phyloP scores from a whole-genome alignment of 139 green algal species.

The Desmodesmus armatus region DNA sequence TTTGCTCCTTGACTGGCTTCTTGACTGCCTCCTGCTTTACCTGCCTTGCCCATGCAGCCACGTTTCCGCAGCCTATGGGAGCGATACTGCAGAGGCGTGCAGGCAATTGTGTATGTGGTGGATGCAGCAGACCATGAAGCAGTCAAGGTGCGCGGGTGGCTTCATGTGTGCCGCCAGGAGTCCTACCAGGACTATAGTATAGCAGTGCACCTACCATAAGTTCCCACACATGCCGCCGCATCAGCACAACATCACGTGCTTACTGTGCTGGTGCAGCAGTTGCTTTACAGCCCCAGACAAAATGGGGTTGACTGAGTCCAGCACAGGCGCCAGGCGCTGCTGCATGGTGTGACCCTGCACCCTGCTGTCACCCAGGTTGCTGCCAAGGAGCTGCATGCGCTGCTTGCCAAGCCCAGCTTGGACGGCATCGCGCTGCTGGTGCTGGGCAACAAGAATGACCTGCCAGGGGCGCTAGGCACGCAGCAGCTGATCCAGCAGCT shows the following conservation, averaged over 20 bases:
- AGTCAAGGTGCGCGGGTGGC: conserved; percentile 70
- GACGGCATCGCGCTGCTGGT: conserved; percentile 94
- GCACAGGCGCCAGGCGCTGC: no score
- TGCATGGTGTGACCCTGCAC: background rate
- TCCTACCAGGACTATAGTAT: no score
- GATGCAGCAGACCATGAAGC: conserved; percentile 91
- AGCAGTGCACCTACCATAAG: no score
- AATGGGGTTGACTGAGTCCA: no score
- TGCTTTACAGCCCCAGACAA: no score
- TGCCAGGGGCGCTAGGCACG: conserved; percentile 81
- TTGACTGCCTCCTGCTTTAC: background rate
- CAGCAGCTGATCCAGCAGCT: conserved; percentile 84
- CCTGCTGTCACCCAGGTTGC: conserved; percentile 56
- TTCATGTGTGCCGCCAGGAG: no score
- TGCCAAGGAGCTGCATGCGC: conserved; percentile 62
- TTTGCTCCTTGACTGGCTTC: background rate
- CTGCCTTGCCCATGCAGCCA: conserved; percentile 71
- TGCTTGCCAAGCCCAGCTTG: conserved; percentile 81
- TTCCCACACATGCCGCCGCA: no score
- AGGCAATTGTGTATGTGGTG: conserved; percentile 97
- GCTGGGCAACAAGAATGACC: conserved; percentile 99
- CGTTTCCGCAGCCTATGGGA: conserved; percentile 99
- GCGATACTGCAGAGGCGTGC: conserved; percentile 97
- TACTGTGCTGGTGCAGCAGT: background rate
- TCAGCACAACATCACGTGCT: background rate